Evolutionary conservation across 2,329 filamentous ascomycete species (phyloP), one percentile per base, ranked within the genome.

Genomic region (Cladosporium sp.): DNA sequence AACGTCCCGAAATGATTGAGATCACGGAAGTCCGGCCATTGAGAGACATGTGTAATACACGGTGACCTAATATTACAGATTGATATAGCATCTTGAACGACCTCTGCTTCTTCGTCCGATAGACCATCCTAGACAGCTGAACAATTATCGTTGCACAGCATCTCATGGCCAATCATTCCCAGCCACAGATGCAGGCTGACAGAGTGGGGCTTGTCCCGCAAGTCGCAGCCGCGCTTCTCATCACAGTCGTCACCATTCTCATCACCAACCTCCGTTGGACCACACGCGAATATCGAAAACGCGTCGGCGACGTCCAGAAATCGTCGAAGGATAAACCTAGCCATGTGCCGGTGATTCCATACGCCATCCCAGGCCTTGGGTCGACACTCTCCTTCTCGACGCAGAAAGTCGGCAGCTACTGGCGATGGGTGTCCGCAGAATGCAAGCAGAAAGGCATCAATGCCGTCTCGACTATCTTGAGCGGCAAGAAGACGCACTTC

Each of bases 321-420:
- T 44, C 10, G 15, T 41, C 5, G 3, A 63, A 65, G n/a, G 52
- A 51, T 8, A 30, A 66, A 21, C 38, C 59, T 12, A 26, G 32
- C 1, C 60, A 30, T 12, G 65, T 67, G 15, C 68, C 71, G 3
- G 59, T 65, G 12, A 65, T 73, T 10, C 71, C 70, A 15, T 71
- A 73, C 49, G 61, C 67, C 6, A 59, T 70, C 2, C 71, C 71
- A n/a, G 68, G 64, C 12, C 64, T 73, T 6, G 71, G 71, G 14
- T 67, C 62, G 14, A 70, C 71, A 12, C 65, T 68, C 59, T 55
- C 51, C 5, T 72, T 73, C 59, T 66, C 69, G 28, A 65, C 65
- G 49, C 69, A 68, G 47, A 69, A 64, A 41, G 67, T 71, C 28
- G 71, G 71, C 28, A 49, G 36, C 3, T 73, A 67, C 66, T 73